phyloP scores from a whole-genome alignment of 345 rosid genomes.

The Clarkia xantiana region DNA sequence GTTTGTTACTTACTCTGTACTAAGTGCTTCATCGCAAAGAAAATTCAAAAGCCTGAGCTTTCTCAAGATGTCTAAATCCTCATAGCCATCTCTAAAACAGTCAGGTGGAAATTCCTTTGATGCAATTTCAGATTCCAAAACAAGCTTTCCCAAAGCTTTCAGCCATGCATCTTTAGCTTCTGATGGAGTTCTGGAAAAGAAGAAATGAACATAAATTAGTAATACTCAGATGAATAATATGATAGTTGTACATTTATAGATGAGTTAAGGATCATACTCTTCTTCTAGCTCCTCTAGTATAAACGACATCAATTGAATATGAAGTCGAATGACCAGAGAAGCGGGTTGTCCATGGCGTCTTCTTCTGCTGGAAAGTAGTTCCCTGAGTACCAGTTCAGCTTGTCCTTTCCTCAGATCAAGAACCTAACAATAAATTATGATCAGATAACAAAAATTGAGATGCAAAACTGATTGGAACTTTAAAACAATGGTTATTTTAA shows the following conservation, averaged over 20 bases:
- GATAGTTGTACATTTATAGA: not conserved
- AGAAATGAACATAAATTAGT: not conserved
- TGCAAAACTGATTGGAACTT: not conserved
- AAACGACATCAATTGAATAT: conserved; percentile 38
- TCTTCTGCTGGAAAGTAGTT: conserved; percentile 34
- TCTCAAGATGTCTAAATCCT: conserved; percentile 14
- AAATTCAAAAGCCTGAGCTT: conserved; percentile 33
- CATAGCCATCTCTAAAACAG: conserved; percentile 15
- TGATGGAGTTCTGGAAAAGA: conserved; percentile 22
- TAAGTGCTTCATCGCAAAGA: conserved; percentile 41
- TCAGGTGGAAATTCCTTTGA: conserved; percentile 8
- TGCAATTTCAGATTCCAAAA: conserved; percentile 8
- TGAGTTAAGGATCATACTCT: conserved; percentile 23
- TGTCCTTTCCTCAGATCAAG: conserved; percentile 61
- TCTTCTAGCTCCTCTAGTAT: conserved; percentile 37
- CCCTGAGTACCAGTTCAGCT: conserved; percentile 50
- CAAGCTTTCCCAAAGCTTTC: conserved; percentile 12
- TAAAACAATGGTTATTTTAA: conserved; percentile 5
- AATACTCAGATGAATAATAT: not conserved
- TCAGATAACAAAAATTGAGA: not conserved
- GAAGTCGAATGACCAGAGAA: conserved; percentile 39
- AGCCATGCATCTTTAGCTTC: conserved; percentile 45
- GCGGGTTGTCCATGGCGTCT: conserved; percentile 29
- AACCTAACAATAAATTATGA: conserved; percentile 21
- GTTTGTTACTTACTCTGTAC: conserved; percentile 16